A percentile compares a stretch with the other conserved stretches of the same genome.
Conservation (phyloP, 2,329 filamentous ascomycete genomes). For the Xylariales sp. region DNA sequence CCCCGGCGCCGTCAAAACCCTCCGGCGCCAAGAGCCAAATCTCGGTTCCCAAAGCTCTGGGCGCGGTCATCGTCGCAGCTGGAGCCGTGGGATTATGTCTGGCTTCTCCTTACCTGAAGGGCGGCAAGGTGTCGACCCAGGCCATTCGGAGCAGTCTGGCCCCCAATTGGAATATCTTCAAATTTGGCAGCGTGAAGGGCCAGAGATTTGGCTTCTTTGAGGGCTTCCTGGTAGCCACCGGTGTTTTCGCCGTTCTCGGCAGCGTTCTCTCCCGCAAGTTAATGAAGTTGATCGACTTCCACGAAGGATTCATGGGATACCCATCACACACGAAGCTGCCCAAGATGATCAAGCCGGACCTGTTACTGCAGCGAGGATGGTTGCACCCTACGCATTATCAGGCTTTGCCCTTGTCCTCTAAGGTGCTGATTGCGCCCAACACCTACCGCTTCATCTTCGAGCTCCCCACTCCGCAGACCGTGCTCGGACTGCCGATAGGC, state of each 20-base stretch:
- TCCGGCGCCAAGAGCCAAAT: slow-evolving; percentile 4
- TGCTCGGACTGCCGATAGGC: slow-evolving; percentile 51
- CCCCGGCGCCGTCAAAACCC: slow-evolving; percentile 8
- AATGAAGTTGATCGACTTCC: slow-evolving; percentile 25
- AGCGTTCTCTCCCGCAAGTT: slow-evolving; percentile 23
- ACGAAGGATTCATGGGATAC: slow-evolving; percentile 27
- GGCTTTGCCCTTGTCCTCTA: slow-evolving; percentile 37
- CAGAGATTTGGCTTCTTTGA: slow-evolving; percentile 28
- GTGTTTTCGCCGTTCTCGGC: slow-evolving; percentile 25
- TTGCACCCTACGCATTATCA: slow-evolving; percentile 45
- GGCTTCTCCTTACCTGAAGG: slow-evolving; percentile 10
- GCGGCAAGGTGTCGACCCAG: slow-evolving; percentile 5
- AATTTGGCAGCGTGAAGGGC: slow-evolving; percentile 3
- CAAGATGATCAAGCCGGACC: slow-evolving; percentile 30
- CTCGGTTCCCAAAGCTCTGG: slow-evolving; percentile 4
- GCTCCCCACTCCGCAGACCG: slow-evolving; percentile 36
- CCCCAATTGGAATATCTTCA: not conserved
- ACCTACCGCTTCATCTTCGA: slow-evolving; percentile 43
- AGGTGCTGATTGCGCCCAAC: slow-evolving; percentile 34
- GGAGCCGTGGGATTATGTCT: slow-evolving; percentile 14
- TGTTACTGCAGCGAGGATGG: slow-evolving; percentile 38
- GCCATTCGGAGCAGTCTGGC: too few species aligned
- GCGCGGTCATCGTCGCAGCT: slow-evolving; percentile 11
- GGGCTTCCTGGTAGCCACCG: slow-evolving; percentile 31
- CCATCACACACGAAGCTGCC: slow-evolving; percentile 34